Base-by-base conservation (phyloP, 352 stramenopile genomes). In the Globisporangium splendens region DNA sequence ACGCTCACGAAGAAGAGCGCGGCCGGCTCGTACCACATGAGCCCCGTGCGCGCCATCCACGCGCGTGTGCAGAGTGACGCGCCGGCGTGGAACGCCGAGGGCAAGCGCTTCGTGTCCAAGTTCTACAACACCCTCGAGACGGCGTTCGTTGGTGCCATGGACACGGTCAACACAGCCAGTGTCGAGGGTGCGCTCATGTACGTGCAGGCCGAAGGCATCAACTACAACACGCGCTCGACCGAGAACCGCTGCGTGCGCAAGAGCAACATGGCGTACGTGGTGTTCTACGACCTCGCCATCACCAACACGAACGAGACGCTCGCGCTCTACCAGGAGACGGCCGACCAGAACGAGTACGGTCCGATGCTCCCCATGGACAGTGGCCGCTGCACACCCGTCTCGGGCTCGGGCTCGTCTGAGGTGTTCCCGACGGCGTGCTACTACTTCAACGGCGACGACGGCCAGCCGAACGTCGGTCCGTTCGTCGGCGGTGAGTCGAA, bases 121-220 rank as follows among this genome's bases (percentile, higher is more conserved):
- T 77, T 77, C 62, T 88, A 86, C 50, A 67, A 77, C 43, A 62
- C 82, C 18, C 69, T 82, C 51, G 69, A 62, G n/a, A 68, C 71
- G 3, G 75, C 69, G n/a, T 93, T 80, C 61, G 56, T 72, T 14
- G 81, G 69, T 8, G 75, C 75, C 8, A 77, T 94, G 60, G 86
- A 96, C 64, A 86, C 74, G n/a, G 83, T 91, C 22, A 96, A 94
- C 64, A 83, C 79, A 21, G 86, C 84, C 8, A 85, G 69, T 0
- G 79, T 96, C 11, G 84, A 93, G 54, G 86, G 86, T 15, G 75
- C 83, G 38, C 79, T 96, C 41, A 94, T 93, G 83, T 96, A 93
- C 69, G 79, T 96, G 33, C 84, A 94, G 63, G 81, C 84, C 6
- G 86, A 95, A 59, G 70, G 80, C 42, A 93, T 95, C 69, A 92